A percentile compares a stretch with the other conserved stretches of the same genome.
phyloP scores from a whole-genome alignment of 2,329 filamentous ascomycete species.

The Penicillium sp. region DNA sequence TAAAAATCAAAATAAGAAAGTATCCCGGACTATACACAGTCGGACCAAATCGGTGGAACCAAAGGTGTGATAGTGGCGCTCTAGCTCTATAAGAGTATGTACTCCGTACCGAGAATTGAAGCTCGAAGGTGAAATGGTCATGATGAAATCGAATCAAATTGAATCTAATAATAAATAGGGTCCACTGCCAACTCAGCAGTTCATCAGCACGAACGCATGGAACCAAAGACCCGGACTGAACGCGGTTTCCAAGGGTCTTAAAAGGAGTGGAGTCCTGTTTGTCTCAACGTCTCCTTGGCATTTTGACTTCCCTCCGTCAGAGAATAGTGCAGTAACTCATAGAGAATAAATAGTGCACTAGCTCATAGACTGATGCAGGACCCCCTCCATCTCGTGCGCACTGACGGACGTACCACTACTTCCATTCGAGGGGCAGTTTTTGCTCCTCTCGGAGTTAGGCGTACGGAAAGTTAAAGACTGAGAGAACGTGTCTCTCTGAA shows the following conservation, averaged over 20 bases:
- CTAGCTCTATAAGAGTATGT: neutral
- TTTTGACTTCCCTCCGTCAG: neutral
- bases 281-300: neutral
- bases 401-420: conserved; percentile 10
- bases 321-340: neutral
- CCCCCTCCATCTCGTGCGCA: conserved; percentile 19
- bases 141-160: neutral
- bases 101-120: neutral
- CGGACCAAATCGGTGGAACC: neutral
- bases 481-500: neutral
- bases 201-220: conserved; percentile 2
- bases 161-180: neutral
- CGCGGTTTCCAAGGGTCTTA: neutral
- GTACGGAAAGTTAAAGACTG: neutral
- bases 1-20: neutral
- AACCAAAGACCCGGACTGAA: conserved; percentile 3
- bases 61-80: neutral
- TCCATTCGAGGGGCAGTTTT: neutral
- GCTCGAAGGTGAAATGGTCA: neutral
- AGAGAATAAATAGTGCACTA: too few relatives aligned
- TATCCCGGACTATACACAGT: neutral
- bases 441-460: neutral
- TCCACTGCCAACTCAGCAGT: neutral
- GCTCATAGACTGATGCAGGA: neutral
- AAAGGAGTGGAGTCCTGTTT: neutral